Base-by-base conservation (phyloP, 2,329 filamentous ascomycete species). In the Cladosporium sp. region DNA sequence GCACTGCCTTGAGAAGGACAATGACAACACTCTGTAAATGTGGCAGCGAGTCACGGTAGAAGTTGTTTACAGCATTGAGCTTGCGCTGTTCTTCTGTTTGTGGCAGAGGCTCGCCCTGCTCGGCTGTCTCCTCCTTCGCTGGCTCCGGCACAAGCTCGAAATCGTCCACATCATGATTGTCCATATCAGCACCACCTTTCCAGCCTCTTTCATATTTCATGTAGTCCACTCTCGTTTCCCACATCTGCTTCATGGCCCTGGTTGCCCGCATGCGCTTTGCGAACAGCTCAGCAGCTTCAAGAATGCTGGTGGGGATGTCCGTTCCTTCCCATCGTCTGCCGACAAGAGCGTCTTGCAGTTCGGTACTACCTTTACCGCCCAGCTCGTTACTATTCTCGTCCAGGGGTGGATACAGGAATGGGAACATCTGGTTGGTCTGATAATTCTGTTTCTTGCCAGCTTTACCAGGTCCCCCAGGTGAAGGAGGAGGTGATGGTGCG, bases 401-500 rank as follows among this genome's bases (percentile, higher is more conserved):
- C 17, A 97, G 78, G 1, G 94, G 94, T 1, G 94, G 94, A 65
- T 99, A 99, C 76, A 99, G 86, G 69, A 99, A 97, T 0, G 94
- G 94, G 63, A 99, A 97, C 70, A 97, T 94, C 67, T 99, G 94
- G 69, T 99, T 99, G 0, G 94, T 99, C 72, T 99, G 94, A 68
- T 99, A 99, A 65, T 97, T 99, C 69, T 99, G 94, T 71, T 99
- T 99, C 79, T 99, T 99, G 0, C 89, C 92, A 53, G 89, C 90
- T 72, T 97, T 99, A 24, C 91, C 84, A 3, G 84, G 82, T 1
- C 83, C 92, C 34, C 88, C 87, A 9, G 94, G 94, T 1, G 93
- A 97, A 1, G 94, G 94, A 0, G 94, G 94, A 22, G 94, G 94
- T 0, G 94, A 99, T 1, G 94, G 94, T 0, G 92, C 93, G 0